Percentiles rank a stretch among this genome's conserved stretches.
Evolutionary conservation across 179 eudicot genomes (phyloP).

Genomic region (Beta macrorhiza): DNA sequence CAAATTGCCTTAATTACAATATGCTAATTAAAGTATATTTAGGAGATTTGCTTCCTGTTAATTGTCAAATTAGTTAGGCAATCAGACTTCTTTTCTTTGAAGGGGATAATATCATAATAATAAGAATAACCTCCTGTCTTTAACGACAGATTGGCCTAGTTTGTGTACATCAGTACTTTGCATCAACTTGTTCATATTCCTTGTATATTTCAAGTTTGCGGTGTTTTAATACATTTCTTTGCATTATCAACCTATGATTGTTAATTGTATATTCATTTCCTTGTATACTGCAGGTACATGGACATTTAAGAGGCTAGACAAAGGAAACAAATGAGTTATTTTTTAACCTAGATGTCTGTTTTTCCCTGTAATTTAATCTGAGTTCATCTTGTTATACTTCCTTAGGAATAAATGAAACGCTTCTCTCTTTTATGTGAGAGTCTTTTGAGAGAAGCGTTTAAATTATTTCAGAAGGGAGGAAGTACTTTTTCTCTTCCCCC

Average conservation of each 20-base stretch:
- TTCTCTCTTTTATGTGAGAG: no score
- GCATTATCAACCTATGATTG: not conserved
- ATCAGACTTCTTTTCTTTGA: no score
- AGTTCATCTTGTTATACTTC: constrained; percentile 26
- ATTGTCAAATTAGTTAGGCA: no score
- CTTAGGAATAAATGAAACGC: no score
- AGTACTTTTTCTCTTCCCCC: constrained; percentile 20
- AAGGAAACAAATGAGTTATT: constrained; percentile 53
- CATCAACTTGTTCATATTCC: not conserved
- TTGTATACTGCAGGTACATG: constrained; percentile 34
- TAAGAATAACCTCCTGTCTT: not conserved
- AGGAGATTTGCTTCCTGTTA: no score
- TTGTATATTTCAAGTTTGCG: not conserved
- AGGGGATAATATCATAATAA: not conserved
- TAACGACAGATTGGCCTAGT: not conserved
- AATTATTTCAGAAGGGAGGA: not conserved
- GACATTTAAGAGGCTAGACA: constrained; percentile 42
- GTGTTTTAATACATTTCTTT: not conserved
- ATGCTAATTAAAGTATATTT: not conserved
- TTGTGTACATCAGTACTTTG: not conserved
- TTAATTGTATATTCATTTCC: no score
- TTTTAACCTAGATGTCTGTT: constrained; percentile 26
- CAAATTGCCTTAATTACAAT: not conserved
- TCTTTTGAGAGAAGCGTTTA: no score
- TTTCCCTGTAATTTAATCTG: constrained; percentile 44